phyloP scores from a whole-genome alignment of 352 stramenopile species.

The Pythium sukuiense region DNA sequence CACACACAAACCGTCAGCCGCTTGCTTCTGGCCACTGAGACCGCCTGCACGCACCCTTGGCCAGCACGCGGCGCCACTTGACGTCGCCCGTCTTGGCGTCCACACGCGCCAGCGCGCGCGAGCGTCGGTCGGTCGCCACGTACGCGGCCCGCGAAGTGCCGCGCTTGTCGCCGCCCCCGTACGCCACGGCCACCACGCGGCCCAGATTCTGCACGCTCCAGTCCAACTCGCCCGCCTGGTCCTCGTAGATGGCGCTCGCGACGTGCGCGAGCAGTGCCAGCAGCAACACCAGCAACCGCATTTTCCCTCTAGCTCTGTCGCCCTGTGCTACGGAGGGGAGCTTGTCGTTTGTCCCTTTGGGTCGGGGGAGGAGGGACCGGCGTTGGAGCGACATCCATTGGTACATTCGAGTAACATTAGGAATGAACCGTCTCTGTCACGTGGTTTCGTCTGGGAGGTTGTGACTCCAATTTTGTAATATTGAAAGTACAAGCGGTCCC shows the following conservation, averaged over 20 bases:
- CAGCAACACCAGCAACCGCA: constrained; percentile 8
- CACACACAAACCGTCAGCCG: background rate
- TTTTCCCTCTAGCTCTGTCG: background rate
- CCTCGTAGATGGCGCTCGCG: constrained; percentile 54
- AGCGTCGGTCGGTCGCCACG: constrained; percentile 63
- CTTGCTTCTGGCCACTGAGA: too few relatives aligned
- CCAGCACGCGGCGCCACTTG: constrained; percentile 76
- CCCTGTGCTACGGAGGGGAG: background rate
- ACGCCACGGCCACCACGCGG: constrained; percentile 45
- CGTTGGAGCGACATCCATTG: background rate
- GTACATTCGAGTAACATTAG: constrained; percentile 3
- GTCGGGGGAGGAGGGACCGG: background rate
- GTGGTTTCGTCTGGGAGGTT: too few relatives aligned
- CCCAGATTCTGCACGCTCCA: constrained; percentile 73
- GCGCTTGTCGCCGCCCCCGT: constrained; percentile 46
- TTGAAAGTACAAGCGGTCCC: too few relatives aligned
- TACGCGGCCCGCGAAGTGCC: constrained; percentile 58
- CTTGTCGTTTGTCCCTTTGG: constrained; percentile 3
- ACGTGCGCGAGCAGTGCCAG: constrained; percentile 22
- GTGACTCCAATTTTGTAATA: too few relatives aligned
- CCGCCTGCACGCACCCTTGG: constrained; percentile 31
- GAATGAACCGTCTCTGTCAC: too few relatives aligned
- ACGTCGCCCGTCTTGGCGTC: constrained; percentile 68
- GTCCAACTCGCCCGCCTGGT: constrained; percentile 80
- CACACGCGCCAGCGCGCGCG: constrained; percentile 61